These are phyloP conservation scores for Ophiostoma perfectum DNA, from an alignment of 2,329 filamentous ascomycete species.

Conservation along the genomic window DNA sequence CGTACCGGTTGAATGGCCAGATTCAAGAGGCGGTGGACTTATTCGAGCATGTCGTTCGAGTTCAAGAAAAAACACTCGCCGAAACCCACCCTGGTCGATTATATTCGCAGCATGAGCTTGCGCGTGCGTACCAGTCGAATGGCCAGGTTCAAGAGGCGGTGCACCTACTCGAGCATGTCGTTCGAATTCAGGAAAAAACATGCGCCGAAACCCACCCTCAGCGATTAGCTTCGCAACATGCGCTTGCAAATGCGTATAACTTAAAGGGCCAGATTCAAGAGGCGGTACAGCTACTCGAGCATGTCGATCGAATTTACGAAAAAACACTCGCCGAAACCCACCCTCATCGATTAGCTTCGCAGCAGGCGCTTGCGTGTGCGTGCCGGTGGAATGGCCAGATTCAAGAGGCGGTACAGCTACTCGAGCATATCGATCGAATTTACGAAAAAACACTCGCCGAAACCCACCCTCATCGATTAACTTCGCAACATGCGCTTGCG, in stretches of 20 bases:
- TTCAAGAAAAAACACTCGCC: not conserved
- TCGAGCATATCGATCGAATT: not conserved
- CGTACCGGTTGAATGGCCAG: not conserved
- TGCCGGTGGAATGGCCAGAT: not conserved
- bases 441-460: not conserved
- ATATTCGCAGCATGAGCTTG: not conserved
- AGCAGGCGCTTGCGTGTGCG: not conserved
- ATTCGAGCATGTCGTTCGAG: not conserved
- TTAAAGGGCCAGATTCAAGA: not conserved
- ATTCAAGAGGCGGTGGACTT: not conserved
- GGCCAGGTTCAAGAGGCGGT: not conserved
- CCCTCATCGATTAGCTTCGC: not conserved
- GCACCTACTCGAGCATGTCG: not conserved
- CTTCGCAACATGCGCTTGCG: not conserved
- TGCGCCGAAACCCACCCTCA: not conserved
- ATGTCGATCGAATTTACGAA: not conserved
- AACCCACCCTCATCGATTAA: not conserved
- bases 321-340: not conserved
- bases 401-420: not conserved
- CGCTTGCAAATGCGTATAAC: not conserved
- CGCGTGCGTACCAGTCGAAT: not conserved
- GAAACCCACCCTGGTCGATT: not conserved
- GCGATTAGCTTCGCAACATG: not conserved
- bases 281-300: not conserved
- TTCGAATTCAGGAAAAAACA: not conserved